Evolutionary conservation across 2,329 filamentous ascomycete genomes (phyloP), one percentile per base, ranked within the genome.

Genomic region (Aspergillus tubingensis): DNA sequence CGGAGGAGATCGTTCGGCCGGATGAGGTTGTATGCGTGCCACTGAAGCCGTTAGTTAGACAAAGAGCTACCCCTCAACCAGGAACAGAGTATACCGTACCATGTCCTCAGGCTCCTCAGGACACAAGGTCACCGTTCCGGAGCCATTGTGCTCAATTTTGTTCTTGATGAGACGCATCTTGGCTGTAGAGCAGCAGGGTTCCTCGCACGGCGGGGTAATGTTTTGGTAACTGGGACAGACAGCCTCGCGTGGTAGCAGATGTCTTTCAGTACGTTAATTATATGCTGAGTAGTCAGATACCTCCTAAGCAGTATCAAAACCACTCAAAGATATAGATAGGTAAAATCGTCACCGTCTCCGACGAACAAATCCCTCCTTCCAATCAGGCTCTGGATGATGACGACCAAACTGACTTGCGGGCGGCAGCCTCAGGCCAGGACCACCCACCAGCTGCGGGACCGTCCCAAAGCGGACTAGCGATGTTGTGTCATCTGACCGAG

Each of bases 91-190:
- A 44, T 21, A 13, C 56, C 39, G 21, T 79, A 88, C 86, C 88
- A 91, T 91, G 68, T 91, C 89, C 77, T 91, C 89, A 54, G 88
- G 86, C 73, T 91, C 88, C 75, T 91, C 88, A 2, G 89, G 89
- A 61, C 86, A 82, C 57, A 91, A 79, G 5, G 86, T 89, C 57
- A 88, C 86, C 32, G 79, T 81, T 30, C 89, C 89, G 1, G 85
- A 85, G 76, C 87, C 87, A 75, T 88, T 83, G 61, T 84, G 84
- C 68, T 89, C 86, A 65, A 91, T 88, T 61, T 84, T 83, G 62
- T 87, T 84, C 72, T 87, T 89, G 67, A 90, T 83, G 47, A 91
- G 80, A 60, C 85, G 83, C 88, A 91, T 91, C 3, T 43, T 74
- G 44, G 32, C n/a, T 5, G 13, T 19, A 30, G 10, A 5, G 11